phyloP scores from a whole-genome alignment of 345 rosid species.

The Mangifera indica region DNA sequence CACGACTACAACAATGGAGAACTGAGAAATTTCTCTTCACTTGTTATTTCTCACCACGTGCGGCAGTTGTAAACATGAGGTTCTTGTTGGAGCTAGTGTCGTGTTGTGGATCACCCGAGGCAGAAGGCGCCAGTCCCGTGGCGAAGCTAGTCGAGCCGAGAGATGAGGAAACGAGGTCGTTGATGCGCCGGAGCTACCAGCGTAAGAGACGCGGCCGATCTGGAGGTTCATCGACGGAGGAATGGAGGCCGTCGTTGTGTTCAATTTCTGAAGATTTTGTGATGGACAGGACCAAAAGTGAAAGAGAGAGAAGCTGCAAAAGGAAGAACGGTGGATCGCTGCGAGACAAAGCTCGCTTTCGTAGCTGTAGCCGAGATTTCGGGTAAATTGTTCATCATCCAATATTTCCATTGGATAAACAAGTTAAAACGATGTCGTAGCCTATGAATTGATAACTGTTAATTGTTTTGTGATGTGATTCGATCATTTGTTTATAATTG shows the following conservation, averaged over 20 bases:
- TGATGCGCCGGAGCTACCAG: conserved; percentile 9
- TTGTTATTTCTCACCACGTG: too few relatives aligned
- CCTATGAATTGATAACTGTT: too few relatives aligned
- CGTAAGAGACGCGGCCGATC: conserved; percentile 33
- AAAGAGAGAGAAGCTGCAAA: conserved; percentile 21
- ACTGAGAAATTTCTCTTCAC: not conserved
- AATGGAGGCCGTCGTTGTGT: conserved; percentile 66
- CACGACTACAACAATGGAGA: not conserved
- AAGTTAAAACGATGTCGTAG: too few relatives aligned
- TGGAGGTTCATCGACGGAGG: conserved; percentile 17
- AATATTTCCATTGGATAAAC: not conserved
- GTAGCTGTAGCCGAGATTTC: conserved; percentile 33
- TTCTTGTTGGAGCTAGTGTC: conserved; percentile 51
- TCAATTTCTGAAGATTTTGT: conserved; percentile 58
- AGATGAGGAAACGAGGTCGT: conserved; percentile 32
- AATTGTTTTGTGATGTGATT: too few relatives aligned
- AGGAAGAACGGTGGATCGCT: conserved; percentile 32
- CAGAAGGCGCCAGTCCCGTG: conserved; percentile 14
- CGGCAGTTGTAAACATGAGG: conserved; percentile 30
- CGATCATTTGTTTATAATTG: too few relatives aligned
- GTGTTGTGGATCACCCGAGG: conserved; percentile 34
- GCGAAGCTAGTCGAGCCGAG: not conserved
- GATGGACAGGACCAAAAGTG: conserved; percentile 21
- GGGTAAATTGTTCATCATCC: conserved; percentile 25
- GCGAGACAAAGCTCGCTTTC: conserved; percentile 27